These are phyloP conservation scores for Dactylonectria estremocensis DNA, from an alignment of 2,329 filamentous ascomycete genomes.

Conservation along the genomic window DNA sequence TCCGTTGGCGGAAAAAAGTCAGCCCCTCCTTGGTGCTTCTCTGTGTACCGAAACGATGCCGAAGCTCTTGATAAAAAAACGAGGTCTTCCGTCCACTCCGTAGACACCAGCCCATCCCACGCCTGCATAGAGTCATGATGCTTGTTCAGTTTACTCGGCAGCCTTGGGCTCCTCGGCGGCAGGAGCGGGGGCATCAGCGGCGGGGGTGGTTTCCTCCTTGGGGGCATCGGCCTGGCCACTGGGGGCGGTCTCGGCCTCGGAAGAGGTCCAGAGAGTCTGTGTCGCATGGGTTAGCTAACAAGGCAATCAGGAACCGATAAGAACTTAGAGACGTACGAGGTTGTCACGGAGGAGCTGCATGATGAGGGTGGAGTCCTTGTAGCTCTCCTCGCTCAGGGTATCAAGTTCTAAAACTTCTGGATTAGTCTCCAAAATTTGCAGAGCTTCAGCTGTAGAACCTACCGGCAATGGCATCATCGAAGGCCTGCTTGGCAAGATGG, in stretches of 20 bases:
- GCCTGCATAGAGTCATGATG: slow-evolving; percentile 52
- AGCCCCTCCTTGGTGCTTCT: slow-evolving; percentile 57
- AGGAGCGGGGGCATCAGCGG: slow-evolving; percentile 69
- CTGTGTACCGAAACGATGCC: slow-evolving; percentile 65
- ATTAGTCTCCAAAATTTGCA: slow-evolving; percentile 14
- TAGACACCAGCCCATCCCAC: slow-evolving; percentile 73
- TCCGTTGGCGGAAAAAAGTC: slow-evolving; percentile 55
- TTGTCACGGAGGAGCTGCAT: slow-evolving; percentile 99
- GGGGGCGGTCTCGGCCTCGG: slow-evolving; percentile 89
- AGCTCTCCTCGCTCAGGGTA: slow-evolving; percentile 97
- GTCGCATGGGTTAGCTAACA: slow-evolving; percentile 48
- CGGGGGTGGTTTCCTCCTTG: slow-evolving; percentile 64
- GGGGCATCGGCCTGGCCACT: slow-evolving; percentile 66
- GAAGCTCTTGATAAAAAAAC: slow-evolving; percentile 65
- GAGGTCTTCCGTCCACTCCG: slow-evolving; percentile 74
- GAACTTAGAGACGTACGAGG: slow-evolving; percentile 72
- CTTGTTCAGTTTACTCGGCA: slow-evolving; percentile 67
- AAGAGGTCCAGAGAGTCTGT: slow-evolving; percentile 99
- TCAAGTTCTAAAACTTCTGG: slow-evolving; percentile 79
- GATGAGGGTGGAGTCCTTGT: slow-evolving; percentile 99
- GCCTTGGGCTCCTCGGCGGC: slow-evolving; percentile 77
- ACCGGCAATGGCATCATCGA: slow-evolving; percentile 95
- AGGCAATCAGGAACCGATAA: neutral
- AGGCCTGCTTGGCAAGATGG: slow-evolving; percentile 99
- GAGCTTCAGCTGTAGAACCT: neutral